These are phyloP conservation scores for Macrotyloma uniflorum DNA, from an alignment of 306 rosid genomes.

Conservation along the genomic window DNA sequence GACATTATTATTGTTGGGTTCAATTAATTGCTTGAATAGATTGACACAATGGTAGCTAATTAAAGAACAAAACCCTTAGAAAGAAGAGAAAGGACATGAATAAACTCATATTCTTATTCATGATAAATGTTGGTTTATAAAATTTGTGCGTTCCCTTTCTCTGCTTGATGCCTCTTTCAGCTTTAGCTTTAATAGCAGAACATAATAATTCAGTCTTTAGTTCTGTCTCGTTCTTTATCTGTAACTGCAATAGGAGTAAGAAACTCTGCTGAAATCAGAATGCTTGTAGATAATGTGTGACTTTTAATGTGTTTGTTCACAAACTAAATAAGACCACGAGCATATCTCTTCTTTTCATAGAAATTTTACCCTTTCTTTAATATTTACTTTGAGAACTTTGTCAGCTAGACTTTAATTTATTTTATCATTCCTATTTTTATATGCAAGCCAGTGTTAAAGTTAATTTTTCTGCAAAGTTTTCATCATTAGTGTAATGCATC, in stretches of 20 bases:
- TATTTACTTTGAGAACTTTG: constrained; percentile 21
- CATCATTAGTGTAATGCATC: constrained; percentile 34
- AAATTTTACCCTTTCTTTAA: not conserved
- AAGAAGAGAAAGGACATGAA: not conserved
- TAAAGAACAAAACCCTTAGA: constrained; percentile 23
- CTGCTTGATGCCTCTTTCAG: not conserved
- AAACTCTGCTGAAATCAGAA: constrained; percentile 37
- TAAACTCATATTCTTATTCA: constrained; percentile 20
- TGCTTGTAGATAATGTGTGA: constrained; percentile 21
- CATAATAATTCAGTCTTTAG: constrained; percentile 20
- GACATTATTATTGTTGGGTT: constrained; percentile 17
- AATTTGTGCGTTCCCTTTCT: constrained; percentile 29
- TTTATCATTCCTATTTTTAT: not conserved
- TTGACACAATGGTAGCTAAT: not conserved
- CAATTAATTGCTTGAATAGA: constrained; percentile 20
- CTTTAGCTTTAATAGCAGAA: constrained; percentile 37
- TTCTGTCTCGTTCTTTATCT: constrained; percentile 26
- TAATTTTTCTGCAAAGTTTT: constrained; percentile 24
- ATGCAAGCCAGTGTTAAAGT: constrained; percentile 17
- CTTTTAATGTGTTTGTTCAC: constrained; percentile 42
- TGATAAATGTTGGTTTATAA: constrained; percentile 15
- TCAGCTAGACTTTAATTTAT: constrained; percentile 29
- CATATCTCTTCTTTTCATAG: constrained; percentile 49
- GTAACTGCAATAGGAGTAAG: not conserved
- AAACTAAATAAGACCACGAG: constrained; percentile 22